Evolutionary conservation across 2,329 filamentous ascomycete species (phyloP), one percentile per base, ranked within the genome.

Genomic region (Trichoderma citrinoviride): DNA sequence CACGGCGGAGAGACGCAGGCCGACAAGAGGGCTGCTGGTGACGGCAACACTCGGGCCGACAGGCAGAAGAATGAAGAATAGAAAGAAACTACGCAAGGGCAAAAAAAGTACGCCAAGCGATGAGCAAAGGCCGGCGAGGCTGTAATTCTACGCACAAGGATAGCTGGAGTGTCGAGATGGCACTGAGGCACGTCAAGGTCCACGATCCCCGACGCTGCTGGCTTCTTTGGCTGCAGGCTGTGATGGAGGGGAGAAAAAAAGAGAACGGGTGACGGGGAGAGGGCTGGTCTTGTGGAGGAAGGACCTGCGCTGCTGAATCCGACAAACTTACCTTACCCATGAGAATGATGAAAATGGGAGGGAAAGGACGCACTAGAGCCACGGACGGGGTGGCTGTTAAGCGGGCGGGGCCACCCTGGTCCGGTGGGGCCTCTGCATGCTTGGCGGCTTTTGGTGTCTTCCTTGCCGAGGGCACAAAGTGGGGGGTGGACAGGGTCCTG

Each of bases 241-340:
- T 70, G 73, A 73, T 74, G 73, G 72, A 72, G 74, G 75, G 71
- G 71, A 72, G 72, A 68, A 66, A 74, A 66, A 69, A 70, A 61
- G 68, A 66, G 70, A 70, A 73, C 71, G 73, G 75, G 72, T 74
- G 75, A 75, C 73, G 75, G 76, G 73, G 72, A 75, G 76, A 74
- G 72, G 74, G 73, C 73, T 68, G 70, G 70, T 74, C 68, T 73
- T 74, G 74, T 76, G 75, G 75, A 76, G 73, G 73, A 77, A 77
- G 72, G 73, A 77, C 74, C 73, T 77, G 73, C 75, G 73, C 70
- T 72, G 70, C 74, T 76, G 73, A 73, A 71, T 29, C 70, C 69
- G 68, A 74, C 44, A 79, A 61, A 79, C 77, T 79, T 72, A 73
- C 77, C 77, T 79, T 71, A 79, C 77, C 77, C 77, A 79, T 73